phyloP scores from a whole-genome alignment of 2,329 filamentous ascomycete genomes.

The Pseudodiploospora longispora region DNA sequence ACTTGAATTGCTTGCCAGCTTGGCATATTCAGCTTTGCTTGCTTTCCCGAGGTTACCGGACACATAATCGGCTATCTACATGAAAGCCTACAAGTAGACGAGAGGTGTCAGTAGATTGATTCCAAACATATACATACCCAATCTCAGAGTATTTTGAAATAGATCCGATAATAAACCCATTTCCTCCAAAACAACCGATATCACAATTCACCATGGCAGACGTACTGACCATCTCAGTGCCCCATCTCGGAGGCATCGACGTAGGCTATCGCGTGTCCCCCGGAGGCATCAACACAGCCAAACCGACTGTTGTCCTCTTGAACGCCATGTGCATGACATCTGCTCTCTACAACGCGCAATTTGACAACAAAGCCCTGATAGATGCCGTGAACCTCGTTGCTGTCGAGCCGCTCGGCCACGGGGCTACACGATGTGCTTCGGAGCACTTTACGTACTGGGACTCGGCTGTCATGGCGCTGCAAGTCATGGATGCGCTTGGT shows the following conservation, averaged over 20 bases:
- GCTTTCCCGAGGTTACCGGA: no score
- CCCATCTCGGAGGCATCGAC: slow-evolving; percentile 39
- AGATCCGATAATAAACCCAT: background rate
- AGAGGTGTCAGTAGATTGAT: no score
- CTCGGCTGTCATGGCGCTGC: slow-evolving; percentile 43
- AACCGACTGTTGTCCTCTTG: slow-evolving; percentile 43
- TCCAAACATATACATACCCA: background rate
- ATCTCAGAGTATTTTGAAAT: no score
- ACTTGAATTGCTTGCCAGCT: no score
- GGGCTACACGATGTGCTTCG: slow-evolving; percentile 31
- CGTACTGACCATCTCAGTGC: slow-evolving; percentile 34
- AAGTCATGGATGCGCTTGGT: slow-evolving; percentile 44
- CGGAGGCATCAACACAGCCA: slow-evolving; percentile 36
- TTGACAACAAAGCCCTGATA: slow-evolving; percentile 31
- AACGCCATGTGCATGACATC: slow-evolving; percentile 44
- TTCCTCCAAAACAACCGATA: background rate
- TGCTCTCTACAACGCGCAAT: slow-evolving; percentile 37
- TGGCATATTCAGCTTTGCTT: no score
- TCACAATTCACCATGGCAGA: slow-evolving; percentile 23
- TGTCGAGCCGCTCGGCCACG: slow-evolving; percentile 46
- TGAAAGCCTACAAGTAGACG: no score
- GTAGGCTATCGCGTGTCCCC: slow-evolving; percentile 37
- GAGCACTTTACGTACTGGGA: slow-evolving; percentile 51
- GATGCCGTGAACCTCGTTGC: slow-evolving; percentile 39
- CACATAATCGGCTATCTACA: no score